Base-by-base conservation (phyloP, 371 early-diverging fungal genomes). In the Nematocida ironsii region DNA sequence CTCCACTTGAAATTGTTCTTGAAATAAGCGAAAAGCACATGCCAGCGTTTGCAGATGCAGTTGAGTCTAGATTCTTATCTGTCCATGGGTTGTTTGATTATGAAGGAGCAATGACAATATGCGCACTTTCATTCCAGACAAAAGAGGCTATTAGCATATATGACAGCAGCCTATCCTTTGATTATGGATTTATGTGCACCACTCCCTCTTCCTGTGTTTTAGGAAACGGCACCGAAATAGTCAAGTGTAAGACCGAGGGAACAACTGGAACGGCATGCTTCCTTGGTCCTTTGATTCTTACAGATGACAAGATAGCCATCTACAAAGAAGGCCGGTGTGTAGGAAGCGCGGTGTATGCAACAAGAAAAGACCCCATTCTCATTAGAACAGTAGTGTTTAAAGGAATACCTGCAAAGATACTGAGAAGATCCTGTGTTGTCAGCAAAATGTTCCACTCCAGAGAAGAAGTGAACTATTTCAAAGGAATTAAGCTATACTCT, bases 391-490 rank as follows among this genome's bases (percentile, higher is more conserved):
- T 71, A 16, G 57, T 50, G 33, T 61, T 87, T 7, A 70, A 60
- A 56, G 88, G 88, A 33, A 52, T 45, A 3, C 85, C 86, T 47
- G 62, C 83, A 23, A 87, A 85, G 52, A 84, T 85, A 3, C 69
- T 72, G 45, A 84, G 83, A 56, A 80, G 84, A 55, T 78, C 73
- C 7, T 80, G 82, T 62, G 58, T 82, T 20, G 67, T 87, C 20
- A 71, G 78, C n/a, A 72, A 82, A 13, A 87, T 87, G 88, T 87
- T 87, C 74, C 58, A 50, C 45, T 83, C 62, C 54, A 73, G 73
- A 71, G 84, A 84, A 54, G 85, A 87, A 69, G 88, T 87, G 56
- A 27, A 82, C 60, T 84, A 84, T 76, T 87, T 85, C 72, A 80
- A 71, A 58, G 83, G 84, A 55, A 75, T 86, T 2, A 62, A 64